Evolutionary conservation across 306 rosid species (phyloP), one percentile per base, ranked within the genome.

Genomic region (Quercus dentata): DNA sequence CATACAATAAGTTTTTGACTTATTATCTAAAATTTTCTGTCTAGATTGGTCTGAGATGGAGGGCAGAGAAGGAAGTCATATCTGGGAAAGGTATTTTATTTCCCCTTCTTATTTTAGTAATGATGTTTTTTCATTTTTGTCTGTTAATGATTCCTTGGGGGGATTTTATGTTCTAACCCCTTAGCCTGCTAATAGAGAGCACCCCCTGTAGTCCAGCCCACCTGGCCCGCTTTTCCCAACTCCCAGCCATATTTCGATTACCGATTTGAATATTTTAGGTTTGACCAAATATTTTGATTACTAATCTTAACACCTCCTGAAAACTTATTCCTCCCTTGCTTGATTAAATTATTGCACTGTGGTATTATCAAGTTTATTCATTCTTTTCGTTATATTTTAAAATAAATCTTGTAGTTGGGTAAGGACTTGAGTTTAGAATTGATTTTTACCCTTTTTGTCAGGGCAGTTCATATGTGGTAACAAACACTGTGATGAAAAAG

Each of bases 41-140:
- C 49, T 83, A 94, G 97, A 90, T 94, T 92, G 99, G 99, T 73
- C 92, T 94, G 80, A 89, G 97, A 75, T 94, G 99, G 99, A 89
- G 99, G 86, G 89, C 90, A 38, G 97, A 94, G 82, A 92, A 92
- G 86, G 99, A 94, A 86, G 99, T 94, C 12, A 77, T 87, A 41
- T 87, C 97, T 81, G 97, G 97, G 80, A 94, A 94, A 83, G 99
- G 99, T 94, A 92, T 80, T 76, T 63, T 13, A 0, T 5, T 30
- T 21, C 41, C 27, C 23, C 41, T 19, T 33, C n/a, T 57, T 27
- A 38, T 44, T 57, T 38, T 65, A 3, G 31, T 30, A 4, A 20
- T 31, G 28, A 17, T 13, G 10, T 30, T 67, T 44, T 44, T 38
- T 38, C 46, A 38, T 38, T 38, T 6, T 33, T 65, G 1, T 59